Conservation (phyloP, 805 yeast genomes). For the Metschnikowia orientalis region DNA sequence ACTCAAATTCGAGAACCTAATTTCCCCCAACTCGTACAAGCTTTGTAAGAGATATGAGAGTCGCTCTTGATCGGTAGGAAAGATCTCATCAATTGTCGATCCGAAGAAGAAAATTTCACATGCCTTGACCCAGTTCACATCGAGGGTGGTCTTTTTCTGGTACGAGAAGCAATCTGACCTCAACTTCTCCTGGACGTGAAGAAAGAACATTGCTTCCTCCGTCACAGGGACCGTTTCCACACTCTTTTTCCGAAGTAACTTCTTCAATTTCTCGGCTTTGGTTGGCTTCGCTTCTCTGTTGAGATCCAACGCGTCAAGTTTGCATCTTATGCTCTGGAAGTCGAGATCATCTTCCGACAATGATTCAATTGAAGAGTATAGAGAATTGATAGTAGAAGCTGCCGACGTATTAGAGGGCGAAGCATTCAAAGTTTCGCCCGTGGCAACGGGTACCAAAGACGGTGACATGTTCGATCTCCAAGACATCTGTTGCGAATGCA, state of each 20-base stretch:
- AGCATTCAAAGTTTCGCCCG: too few relatives aligned
- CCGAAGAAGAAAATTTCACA: slow-evolving; percentile 23
- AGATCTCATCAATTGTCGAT: slow-evolving; percentile 12
- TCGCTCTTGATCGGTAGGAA: slow-evolving; percentile 10
- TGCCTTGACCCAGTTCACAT: slow-evolving; percentile 16
- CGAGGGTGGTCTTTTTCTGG: slow-evolving; percentile 8
- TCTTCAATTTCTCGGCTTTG: slow-evolving; percentile 7
- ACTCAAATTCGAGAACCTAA: slow-evolving; percentile 16
- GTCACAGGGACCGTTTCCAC: slow-evolving; percentile 1
- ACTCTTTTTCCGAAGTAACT: slow-evolving; percentile 7
- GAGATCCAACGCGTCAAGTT: slow-evolving; percentile 7
- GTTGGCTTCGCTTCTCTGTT: slow-evolving; percentile 3
- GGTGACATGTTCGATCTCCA: too few relatives aligned
- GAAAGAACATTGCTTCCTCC: slow-evolving; percentile 10
- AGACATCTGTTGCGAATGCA: too few relatives aligned
- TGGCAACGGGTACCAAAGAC: too few relatives aligned
- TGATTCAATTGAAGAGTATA: slow-evolving; percentile 8
- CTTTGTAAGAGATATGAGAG: slow-evolving; percentile 16
- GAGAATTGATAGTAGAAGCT: slow-evolving; percentile 6
- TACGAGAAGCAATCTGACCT: slow-evolving; percentile 5
- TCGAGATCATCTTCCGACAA: slow-evolving; percentile 13
- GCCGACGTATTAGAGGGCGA: slow-evolving; percentile 1
- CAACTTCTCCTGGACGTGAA: slow-evolving; percentile 7
- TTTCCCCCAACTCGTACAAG: slow-evolving; percentile 19
- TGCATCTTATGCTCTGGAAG: slow-evolving; percentile 13